A percentile compares a stretch with the other conserved stretches of the same genome.
phyloP scores from a whole-genome alignment of 768 basidiomycete species.

The Kwoniella heveanensis region DNA sequence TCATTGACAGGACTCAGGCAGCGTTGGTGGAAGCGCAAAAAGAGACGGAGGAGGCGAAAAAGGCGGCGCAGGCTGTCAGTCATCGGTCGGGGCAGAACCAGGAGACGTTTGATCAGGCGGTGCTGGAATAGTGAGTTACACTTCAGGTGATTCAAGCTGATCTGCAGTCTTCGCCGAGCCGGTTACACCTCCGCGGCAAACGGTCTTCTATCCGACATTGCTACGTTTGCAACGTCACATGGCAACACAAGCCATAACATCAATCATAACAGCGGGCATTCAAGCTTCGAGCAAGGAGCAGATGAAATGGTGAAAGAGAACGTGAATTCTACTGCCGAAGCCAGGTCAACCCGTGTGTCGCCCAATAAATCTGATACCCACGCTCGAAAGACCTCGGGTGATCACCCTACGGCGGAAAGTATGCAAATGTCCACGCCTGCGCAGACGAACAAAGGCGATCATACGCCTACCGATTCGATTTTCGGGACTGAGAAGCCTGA shows the following conservation, averaged over 20 bases:
- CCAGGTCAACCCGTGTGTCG: background rate
- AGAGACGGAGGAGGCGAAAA: constrained; percentile 12
- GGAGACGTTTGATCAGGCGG: constrained; percentile 4
- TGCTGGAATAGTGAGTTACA: constrained; percentile 23
- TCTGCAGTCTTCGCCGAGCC: constrained; percentile 14
- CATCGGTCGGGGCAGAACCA: constrained; percentile 8
- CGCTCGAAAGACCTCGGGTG: background rate
- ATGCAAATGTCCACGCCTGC: background rate
- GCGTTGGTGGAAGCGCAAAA: constrained; percentile 12
- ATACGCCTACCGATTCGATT: constrained; percentile 13
- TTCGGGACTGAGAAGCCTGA: constrained; percentile 10
- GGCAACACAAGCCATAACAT: constrained; percentile 2
- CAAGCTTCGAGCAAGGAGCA: background rate
- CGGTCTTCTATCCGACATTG: constrained; percentile 10
- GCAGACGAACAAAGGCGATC: background rate
- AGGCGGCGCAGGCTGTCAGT: background rate
- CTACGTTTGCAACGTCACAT: constrained; percentile 4
- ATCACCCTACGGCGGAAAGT: background rate
- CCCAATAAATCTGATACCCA: constrained; percentile 2
- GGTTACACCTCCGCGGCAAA: constrained; percentile 10
- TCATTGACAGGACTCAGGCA: constrained; percentile 17
- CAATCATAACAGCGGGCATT: background rate
- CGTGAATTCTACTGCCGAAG: background rate
- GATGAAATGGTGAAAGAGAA: no score
- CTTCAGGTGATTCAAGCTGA: constrained; percentile 6